Percentiles rank a stretch among this genome's conserved stretches.
Conservation (phyloP, 1,139 yeast genomes). For the Geotrichum histeridarum region DNA sequence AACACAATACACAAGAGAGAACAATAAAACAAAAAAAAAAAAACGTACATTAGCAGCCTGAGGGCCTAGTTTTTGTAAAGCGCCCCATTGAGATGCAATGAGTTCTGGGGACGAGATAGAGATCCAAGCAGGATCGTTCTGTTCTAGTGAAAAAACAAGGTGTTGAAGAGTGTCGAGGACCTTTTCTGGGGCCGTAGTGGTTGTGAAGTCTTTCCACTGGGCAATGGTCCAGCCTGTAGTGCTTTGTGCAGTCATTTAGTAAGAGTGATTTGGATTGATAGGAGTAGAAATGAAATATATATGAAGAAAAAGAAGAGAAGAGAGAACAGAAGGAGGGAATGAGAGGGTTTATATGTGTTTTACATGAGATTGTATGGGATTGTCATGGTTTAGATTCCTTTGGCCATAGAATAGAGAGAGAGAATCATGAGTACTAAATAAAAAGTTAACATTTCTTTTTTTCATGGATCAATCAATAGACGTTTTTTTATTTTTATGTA, state of each 20-base stretch:
- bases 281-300: neutral
- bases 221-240: slow-evolving; percentile 54
- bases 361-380: neutral
- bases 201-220: slow-evolving; percentile 71
- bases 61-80: slow-evolving; percentile 41
- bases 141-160: slow-evolving; percentile 42
- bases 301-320: neutral
- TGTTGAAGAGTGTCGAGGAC: slow-evolving; percentile 50
- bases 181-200: slow-evolving; percentile 53
- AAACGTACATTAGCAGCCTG: slow-evolving; percentile 42
- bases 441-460: neutral
- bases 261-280: too few relatives aligned
- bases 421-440: too few relatives aligned
- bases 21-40: neutral
- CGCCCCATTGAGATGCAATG: slow-evolving; percentile 71
- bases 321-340: neutral
- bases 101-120: slow-evolving; percentile 59
- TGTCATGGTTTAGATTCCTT: neutral
- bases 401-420: neutral
- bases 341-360: neutral
- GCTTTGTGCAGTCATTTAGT: neutral
- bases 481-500: too few relatives aligned
- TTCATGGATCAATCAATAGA: too few relatives aligned
- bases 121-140: slow-evolving; percentile 85
- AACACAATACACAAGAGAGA: neutral